A percentile compares a stretch with the other conserved stretches of the same genome.
Conservation (phyloP, 2,329 filamentous ascomycete genomes). For the Amauroascus niger region DNA sequence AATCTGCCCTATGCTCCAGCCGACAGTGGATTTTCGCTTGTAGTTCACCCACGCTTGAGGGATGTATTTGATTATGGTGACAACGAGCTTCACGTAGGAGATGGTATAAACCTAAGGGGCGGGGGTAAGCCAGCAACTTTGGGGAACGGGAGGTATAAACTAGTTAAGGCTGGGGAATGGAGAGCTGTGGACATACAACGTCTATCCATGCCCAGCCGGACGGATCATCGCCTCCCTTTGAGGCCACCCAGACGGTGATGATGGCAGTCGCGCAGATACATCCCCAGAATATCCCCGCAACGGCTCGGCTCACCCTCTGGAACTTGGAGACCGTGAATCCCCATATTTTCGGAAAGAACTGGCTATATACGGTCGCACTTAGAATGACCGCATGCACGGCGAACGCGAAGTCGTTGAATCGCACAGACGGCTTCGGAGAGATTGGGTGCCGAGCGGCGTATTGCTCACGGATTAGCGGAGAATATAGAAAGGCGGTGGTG, state of each 20-base stretch:
- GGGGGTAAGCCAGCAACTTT: constrained; percentile 15
- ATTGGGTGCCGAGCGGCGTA: constrained; percentile 71
- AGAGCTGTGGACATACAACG: constrained; percentile 40
- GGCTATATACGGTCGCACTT: constrained; percentile 62
- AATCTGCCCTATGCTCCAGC: constrained; percentile 81
- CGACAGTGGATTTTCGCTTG: constrained; percentile 70
- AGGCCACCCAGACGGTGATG: constrained; percentile 36
- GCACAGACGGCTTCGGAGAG: constrained; percentile 69
- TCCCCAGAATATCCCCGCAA: constrained; percentile 61
- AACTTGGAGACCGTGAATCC: constrained; percentile 54
- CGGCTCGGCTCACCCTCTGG: constrained; percentile 49
- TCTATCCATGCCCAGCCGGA: constrained; percentile 55
- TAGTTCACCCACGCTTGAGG: constrained; percentile 80
- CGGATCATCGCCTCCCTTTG: constrained; percentile 38
- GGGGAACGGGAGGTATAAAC: too few species aligned
- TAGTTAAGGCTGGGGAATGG: neutral
- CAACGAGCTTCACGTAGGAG: constrained; percentile 78
- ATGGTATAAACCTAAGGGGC: constrained; percentile 51
- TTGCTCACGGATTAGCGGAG: constrained; percentile 63
- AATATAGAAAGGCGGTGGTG: constrained; percentile 67
- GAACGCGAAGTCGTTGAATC: constrained; percentile 83
- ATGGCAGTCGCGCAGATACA: constrained; percentile 44
- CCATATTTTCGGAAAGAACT: constrained; percentile 66
- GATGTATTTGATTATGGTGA: constrained; percentile 86
- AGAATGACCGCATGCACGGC: constrained; percentile 69